Conservation (phyloP, 345 rosid species). For the Pseudoturritis turrita region DNA sequence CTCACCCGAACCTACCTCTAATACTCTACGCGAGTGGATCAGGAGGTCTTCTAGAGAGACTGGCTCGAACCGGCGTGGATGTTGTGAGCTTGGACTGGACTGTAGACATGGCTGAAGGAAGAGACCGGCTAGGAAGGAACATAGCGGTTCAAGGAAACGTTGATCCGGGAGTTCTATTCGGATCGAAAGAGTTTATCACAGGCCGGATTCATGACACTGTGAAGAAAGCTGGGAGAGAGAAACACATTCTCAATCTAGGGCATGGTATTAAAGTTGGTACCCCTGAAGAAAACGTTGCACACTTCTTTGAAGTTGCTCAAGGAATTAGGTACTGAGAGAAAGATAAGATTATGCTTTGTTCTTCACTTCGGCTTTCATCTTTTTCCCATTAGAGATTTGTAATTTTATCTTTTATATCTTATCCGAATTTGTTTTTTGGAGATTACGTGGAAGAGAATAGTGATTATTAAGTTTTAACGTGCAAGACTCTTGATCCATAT, state of each 20-base stretch:
- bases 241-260: conserved; percentile 88
- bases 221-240: conserved; percentile 81
- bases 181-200: conserved; percentile 85
- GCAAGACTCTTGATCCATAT: too few relatives aligned
- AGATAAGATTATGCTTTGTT: not conserved
- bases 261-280: conserved; percentile 95
- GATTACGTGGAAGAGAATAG: not conserved
- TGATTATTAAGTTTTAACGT: not conserved
- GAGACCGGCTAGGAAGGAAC: conserved; percentile 66
- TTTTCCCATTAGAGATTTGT: conserved; percentile 8
- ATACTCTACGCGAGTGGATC: conserved; percentile 95
- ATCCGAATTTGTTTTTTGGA: not conserved
- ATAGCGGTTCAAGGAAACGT: conserved; percentile 93
- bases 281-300: conserved; percentile 94
- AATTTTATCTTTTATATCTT: not conserved
- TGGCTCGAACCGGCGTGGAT: conserved; percentile 78
- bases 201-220: conserved; percentile 80
- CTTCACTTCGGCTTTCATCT: conserved; percentile 11
- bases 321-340: conserved; percentile 56
- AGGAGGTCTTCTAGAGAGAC: conserved; percentile 90
- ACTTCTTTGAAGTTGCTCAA: conserved; percentile 86
- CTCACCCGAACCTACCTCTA: conserved; percentile 83
- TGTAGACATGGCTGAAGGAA: conserved; percentile 97
- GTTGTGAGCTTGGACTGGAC: conserved; percentile 99
- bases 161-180: conserved; percentile 90